Evolutionary conservation across 768 basidiomycete species (phyloP).

Genomic region (Pisolithus microcarpus): DNA sequence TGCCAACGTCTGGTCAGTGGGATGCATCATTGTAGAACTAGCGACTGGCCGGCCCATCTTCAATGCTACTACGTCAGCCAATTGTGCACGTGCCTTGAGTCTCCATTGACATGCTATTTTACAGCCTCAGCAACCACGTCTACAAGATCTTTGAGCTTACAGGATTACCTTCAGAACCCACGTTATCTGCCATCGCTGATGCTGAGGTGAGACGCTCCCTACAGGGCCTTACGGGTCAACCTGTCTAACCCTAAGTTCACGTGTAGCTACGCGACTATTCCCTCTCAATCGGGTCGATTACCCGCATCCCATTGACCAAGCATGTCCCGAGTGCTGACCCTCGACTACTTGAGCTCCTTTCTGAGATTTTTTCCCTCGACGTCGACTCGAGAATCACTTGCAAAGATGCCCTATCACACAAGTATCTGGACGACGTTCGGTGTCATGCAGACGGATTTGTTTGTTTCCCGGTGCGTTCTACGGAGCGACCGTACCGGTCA

Average conservation of each 20-base stretch:
- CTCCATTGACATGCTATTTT: neutral
- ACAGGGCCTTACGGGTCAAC: neutral
- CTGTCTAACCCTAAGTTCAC: neutral
- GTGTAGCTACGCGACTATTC: neutral
- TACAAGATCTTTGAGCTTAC: neutral
- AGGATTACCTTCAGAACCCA: neutral
- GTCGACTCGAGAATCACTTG: neutral
- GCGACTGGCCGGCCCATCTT: neutral
- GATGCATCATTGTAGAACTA: neutral
- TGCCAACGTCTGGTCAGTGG: neutral
- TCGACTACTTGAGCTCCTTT: neutral
- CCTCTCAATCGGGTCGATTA: neutral
- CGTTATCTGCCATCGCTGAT: neutral
- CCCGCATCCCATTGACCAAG: neutral
- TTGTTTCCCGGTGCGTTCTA: neutral
- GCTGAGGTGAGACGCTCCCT: neutral
- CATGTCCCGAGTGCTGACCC: neutral
- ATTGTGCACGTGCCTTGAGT: neutral
- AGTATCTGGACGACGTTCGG: neutral
- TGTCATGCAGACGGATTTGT: neutral
- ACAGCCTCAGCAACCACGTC: neutral
- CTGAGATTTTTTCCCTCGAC: neutral
- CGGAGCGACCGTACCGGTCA: neutral
- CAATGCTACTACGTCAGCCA: neutral
- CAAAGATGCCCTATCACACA: neutral